Percentiles rank a stretch among this genome's conserved stretches.
phyloP scores from a whole-genome alignment of 371 early-diverging fungal genomes.

The Mucor plumbeus region DNA sequence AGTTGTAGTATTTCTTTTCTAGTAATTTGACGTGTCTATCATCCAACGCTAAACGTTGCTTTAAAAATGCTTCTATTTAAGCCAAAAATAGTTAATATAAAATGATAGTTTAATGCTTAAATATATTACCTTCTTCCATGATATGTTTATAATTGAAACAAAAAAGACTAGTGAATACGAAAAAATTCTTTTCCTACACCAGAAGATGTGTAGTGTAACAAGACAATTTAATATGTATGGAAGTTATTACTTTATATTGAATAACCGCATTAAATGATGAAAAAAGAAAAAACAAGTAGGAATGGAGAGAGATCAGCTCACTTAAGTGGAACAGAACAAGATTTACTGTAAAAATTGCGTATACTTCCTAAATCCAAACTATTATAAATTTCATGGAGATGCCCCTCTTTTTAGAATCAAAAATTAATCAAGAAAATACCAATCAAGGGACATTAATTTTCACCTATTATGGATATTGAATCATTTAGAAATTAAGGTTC shows the following conservation, averaged over 20 bases:
- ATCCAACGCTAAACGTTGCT: conserved; percentile 46
- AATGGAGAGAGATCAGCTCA: neutral
- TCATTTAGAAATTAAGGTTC: conserved; percentile 6
- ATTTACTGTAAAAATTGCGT: too few species aligned
- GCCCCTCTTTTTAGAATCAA: conserved; percentile 3
- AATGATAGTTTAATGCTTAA: neutral
- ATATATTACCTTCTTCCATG: conserved; percentile 18
- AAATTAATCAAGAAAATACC: conserved; percentile 10
- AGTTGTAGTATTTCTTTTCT: conserved; percentile 38
- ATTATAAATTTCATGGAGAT: conserved; percentile 6
- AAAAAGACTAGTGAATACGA: neutral
- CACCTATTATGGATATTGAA: conserved; percentile 6
- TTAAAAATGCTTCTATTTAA: conserved; percentile 29
- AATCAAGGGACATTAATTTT: conserved; percentile 20
- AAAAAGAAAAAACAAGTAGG: neutral
- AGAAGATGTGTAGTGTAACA: neutral
- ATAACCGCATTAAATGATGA: neutral
- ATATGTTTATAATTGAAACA: neutral
- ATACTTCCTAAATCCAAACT: neutral
- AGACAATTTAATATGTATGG: neutral
- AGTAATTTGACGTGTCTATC: conserved; percentile 44
- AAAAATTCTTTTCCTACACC: neutral
- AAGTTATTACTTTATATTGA: neutral
- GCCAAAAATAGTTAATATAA: neutral
- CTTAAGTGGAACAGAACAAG: neutral